These are phyloP conservation scores for Hymenoscyphus linearis DNA, from an alignment of 2,329 filamentous ascomycete species.

Conservation along the genomic window DNA sequence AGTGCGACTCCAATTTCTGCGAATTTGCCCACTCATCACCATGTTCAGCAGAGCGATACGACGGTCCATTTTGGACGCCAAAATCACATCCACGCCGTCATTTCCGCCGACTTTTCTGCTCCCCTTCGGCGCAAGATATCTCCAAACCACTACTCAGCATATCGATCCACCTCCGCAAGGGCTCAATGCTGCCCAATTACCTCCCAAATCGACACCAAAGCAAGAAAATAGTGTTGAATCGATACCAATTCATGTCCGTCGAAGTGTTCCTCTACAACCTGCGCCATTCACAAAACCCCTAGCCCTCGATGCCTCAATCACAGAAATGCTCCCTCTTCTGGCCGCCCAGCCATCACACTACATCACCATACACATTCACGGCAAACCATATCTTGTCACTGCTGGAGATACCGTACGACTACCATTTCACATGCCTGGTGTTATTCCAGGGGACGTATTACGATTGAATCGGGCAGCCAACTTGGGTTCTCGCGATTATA, in stretches of 20 bases:
- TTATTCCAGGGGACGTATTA: constrained; percentile 75
- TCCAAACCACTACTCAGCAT: constrained; percentile 47
- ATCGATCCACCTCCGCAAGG: constrained; percentile 35
- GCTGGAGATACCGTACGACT: constrained; percentile 70
- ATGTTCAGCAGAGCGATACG: constrained; percentile 47
- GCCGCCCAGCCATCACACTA: constrained; percentile 71
- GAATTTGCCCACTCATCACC: constrained; percentile 8
- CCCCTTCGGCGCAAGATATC: constrained; percentile 38
- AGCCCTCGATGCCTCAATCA: constrained; percentile 49
- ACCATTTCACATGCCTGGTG: constrained; percentile 72
- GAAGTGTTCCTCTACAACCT: constrained; percentile 21
- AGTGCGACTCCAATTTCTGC: not conserved
- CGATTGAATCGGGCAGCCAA: constrained; percentile 80
- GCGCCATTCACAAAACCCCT: constrained; percentile 25
- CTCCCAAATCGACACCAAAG: constrained; percentile 7
- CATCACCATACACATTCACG: constrained; percentile 74
- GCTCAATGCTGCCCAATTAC: constrained; percentile 18
- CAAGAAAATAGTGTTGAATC: constrained; percentile 4
- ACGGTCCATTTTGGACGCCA: constrained; percentile 58
- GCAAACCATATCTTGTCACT: constrained; percentile 73
- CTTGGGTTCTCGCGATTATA: constrained; percentile 85
- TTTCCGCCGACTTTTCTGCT: constrained; percentile 48
- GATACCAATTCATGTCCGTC: constrained; percentile 8
- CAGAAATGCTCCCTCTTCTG: constrained; percentile 63
- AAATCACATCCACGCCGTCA: constrained; percentile 32